phyloP scores from a whole-genome alignment of 345 rosid genomes.

The Citrus glauca region DNA sequence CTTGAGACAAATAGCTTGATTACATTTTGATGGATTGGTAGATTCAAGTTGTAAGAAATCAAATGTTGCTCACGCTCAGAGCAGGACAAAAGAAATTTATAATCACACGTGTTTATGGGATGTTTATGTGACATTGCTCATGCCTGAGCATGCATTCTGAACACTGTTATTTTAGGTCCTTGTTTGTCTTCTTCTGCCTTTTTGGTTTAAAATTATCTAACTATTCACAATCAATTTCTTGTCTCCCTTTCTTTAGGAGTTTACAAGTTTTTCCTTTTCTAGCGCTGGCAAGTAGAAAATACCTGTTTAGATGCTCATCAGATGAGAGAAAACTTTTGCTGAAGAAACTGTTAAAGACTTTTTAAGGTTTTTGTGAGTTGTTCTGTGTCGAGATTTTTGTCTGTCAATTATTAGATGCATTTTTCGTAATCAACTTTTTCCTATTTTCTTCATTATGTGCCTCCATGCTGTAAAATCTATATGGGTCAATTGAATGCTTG shows the following conservation, averaged over 20 bases:
- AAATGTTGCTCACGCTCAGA: neutral
- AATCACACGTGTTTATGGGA: neutral
- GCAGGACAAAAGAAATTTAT: neutral
- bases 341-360: neutral
- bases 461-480: neutral
- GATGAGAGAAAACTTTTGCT: neutral
- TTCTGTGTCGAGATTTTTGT: neutral
- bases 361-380: neutral
- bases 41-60: neutral
- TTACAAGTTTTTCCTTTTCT: neutral
- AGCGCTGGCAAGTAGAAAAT: neutral
- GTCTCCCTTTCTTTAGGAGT: neutral
- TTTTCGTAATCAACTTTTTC: neutral
- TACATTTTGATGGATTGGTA: slow-evolving; percentile 3
- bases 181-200: neutral
- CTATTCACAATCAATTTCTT: neutral
- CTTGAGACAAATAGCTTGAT: neutral
- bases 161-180: too few species aligned
- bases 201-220: neutral
- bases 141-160: neutral
- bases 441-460: neutral
- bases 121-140: neutral
- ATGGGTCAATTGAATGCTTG: neutral
- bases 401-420: neutral
- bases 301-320: neutral